Percentiles rank a stretch among this genome's conserved stretches.
These are phyloP conservation scores for Malbranchea zuffiana DNA, from an alignment of 2,329 filamentous ascomycete genomes.

Conservation along the genomic window DNA sequence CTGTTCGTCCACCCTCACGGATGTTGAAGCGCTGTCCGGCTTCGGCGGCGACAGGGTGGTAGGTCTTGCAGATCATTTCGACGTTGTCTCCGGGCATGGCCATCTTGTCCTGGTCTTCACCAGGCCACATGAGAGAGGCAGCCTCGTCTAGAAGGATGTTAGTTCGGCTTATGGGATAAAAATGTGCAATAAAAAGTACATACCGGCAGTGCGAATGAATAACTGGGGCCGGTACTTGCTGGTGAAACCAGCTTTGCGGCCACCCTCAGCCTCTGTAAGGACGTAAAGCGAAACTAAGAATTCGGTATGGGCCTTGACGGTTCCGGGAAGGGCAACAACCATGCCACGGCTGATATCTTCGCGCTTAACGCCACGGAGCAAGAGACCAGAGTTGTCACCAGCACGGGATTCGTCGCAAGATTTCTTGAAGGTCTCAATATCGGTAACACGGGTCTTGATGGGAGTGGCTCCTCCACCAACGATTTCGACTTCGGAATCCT, in stretches of 20 bases:
- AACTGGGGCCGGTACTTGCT: slow-evolving; percentile 96
- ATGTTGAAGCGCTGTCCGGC: slow-evolving; percentile 94
- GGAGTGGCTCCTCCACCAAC: slow-evolving; percentile 70
- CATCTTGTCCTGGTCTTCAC: slow-evolving; percentile 66
- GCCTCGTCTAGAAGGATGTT: slow-evolving; percentile 43
- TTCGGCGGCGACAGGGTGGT: slow-evolving; percentile 79
- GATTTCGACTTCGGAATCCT: slow-evolving; percentile 86
- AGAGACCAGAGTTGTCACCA: slow-evolving; percentile 94
- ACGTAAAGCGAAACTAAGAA: slow-evolving; percentile 97
- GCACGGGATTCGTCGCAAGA: slow-evolving; percentile 92
- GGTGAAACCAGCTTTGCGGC: slow-evolving; percentile 88
- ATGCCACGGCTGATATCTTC: slow-evolving; percentile 93
- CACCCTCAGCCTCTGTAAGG: slow-evolving; percentile 93
- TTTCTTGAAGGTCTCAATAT: slow-evolving; percentile 99
- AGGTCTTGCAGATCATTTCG: slow-evolving; percentile 85
- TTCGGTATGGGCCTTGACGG: slow-evolving; percentile 75
- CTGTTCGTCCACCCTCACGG: slow-evolving; percentile 86
- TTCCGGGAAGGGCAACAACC: slow-evolving; percentile 77
- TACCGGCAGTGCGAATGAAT: slow-evolving; percentile 85
- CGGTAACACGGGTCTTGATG: slow-evolving; percentile 98
- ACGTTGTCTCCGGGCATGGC: slow-evolving; percentile 98
- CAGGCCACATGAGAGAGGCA: slow-evolving; percentile 74
- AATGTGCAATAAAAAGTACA: slow-evolving; percentile 33
- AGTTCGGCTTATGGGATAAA: slow-evolving; percentile 4
- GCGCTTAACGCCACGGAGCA: slow-evolving; percentile 89